These are phyloP conservation scores for Crucihimalaya himalaica DNA, from an alignment of 345 rosid species.

Conservation along the genomic window DNA sequence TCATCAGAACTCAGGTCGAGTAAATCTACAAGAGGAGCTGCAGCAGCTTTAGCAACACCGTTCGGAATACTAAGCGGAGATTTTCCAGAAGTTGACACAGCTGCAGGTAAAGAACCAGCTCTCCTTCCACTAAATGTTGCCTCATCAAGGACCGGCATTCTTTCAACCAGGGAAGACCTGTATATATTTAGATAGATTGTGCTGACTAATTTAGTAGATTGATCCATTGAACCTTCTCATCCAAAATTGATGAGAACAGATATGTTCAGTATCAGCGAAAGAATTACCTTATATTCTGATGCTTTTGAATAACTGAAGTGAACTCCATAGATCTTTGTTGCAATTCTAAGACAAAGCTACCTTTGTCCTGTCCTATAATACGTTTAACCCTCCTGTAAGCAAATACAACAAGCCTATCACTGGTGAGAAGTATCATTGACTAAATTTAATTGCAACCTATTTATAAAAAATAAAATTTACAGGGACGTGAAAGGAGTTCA, in stretches of 20 bases:
- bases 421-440: conserved; percentile 18
- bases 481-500: conserved; percentile 5
- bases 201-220: conserved; percentile 10
- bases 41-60: conserved; percentile 74
- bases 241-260: conserved; percentile 5
- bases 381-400: conserved; percentile 74
- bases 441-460: conserved; percentile 10
- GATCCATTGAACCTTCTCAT: conserved; percentile 6
- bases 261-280: conserved; percentile 17
- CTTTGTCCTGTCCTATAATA: conserved; percentile 65
- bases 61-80: conserved; percentile 66
- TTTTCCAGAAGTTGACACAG: conserved; percentile 62
- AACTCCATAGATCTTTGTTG: conserved; percentile 96
- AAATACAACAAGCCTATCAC: conserved; percentile 25
- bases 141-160: conserved; percentile 99
- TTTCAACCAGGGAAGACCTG: conserved; percentile 89
- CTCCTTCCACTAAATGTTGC: conserved; percentile 89
- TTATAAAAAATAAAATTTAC: not conserved
- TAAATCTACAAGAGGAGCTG: conserved; percentile 85
- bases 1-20: conserved; percentile 88
- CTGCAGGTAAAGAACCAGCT: conserved; percentile 72
- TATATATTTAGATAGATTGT: conserved; percentile 41
- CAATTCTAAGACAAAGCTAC: conserved; percentile 89
- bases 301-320: conserved; percentile 82
- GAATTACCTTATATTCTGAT: conserved; percentile 73